phyloP scores from a whole-genome alignment of 2,329 filamentous ascomycete genomes.

The Monilinia laxa region DNA sequence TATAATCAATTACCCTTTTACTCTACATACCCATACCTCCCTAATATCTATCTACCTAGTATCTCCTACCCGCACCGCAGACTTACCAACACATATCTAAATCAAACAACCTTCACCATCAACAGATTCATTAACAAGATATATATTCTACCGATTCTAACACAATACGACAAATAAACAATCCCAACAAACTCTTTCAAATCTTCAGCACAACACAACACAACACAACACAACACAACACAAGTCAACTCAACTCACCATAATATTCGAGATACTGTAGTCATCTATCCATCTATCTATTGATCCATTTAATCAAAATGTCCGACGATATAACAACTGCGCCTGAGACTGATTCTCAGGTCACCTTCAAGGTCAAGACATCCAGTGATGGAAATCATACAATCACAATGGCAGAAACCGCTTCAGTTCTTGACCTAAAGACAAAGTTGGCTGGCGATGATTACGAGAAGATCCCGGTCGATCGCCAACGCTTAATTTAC shows the following conservation, averaged over 20 bases:
- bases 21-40: no score
- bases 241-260: no score
- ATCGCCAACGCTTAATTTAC: constrained; percentile 94
- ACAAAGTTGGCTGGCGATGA: constrained; percentile 77
- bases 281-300: neutral
- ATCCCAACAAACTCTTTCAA: neutral
- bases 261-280: neutral
- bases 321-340: constrained; percentile 60
- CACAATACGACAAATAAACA: neutral
- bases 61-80: no score
- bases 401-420: constrained; percentile 74
- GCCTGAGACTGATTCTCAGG: constrained; percentile 62
- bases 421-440: constrained; percentile 84
- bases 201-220: neutral
- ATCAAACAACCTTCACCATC: constrained; percentile 2
- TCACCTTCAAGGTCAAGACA: constrained; percentile 98
- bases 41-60: neutral
- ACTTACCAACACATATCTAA: no score
- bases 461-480: constrained; percentile 81
- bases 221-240: no score
- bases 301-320: constrained; percentile 28
- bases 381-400: constrained; percentile 84
- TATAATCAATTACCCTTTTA: neutral
- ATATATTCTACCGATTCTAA: no score
- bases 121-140: no score